phyloP scores from a whole-genome alignment of 2,329 filamentous ascomycete species.

The Arachnomyces sp. region DNA sequence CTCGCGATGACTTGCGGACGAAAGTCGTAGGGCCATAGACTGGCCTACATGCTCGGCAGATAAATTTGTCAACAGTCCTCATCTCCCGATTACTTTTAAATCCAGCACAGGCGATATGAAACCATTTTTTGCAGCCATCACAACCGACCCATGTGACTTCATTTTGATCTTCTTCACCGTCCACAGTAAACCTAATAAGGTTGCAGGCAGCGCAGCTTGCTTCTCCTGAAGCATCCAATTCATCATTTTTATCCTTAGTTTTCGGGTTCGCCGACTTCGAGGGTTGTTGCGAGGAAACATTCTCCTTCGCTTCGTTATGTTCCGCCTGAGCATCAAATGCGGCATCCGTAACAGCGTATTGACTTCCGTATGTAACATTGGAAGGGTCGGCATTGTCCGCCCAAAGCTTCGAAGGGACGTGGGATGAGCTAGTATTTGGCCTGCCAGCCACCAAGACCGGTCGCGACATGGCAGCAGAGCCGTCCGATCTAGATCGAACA shows the following conservation, averaged over 20 bases:
- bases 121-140: conserved; percentile 62
- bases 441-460: conserved; percentile 17
- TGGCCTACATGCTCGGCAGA: conserved; percentile 54
- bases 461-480: conserved; percentile 32
- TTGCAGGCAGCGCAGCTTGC: conserved; percentile 52
- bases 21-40: conserved; percentile 57
- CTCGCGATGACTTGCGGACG: conserved; percentile 59
- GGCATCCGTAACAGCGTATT: conserved; percentile 4
- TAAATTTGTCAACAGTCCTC: conserved; percentile 60
- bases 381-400: conserved; percentile 19
- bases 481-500: conserved; percentile 35
- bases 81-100: conserved; percentile 59
- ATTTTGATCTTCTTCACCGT: conserved; percentile 47
- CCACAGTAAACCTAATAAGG: conserved; percentile 45
- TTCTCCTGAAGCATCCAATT: conserved; percentile 26
- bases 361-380: conserved; percentile 1
- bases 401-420: conserved; percentile 26
- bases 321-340: conserved; percentile 10
- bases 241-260: conserved; percentile 20
- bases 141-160: conserved; percentile 57
- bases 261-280: conserved; percentile 7
- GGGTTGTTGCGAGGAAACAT: neutral
- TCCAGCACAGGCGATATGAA: conserved; percentile 59
- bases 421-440: conserved; percentile 33
- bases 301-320: conserved; percentile 1